Evolutionary conservation across 2,329 filamentous ascomycete genomes (phyloP).

Genomic region (Phaeophleospora eucalypticola): DNA sequence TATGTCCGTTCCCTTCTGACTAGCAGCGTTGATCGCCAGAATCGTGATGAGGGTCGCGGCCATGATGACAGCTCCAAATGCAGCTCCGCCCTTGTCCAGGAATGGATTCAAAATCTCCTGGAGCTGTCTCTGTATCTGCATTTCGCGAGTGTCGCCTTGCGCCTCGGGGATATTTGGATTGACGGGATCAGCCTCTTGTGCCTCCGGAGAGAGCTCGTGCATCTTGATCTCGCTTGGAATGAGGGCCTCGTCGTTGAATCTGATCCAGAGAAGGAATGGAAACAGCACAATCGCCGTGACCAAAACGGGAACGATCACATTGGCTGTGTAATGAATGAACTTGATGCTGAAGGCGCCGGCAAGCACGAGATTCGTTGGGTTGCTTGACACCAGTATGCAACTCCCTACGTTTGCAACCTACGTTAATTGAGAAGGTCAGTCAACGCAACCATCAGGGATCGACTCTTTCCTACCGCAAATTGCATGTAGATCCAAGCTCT

Average conservation of each 20-base stretch:
- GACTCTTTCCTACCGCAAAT: constrained; percentile 64
- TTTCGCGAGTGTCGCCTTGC: constrained; percentile 40
- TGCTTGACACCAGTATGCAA: constrained; percentile 71
- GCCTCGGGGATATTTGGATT: constrained; percentile 69
- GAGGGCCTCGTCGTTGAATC: constrained; percentile 61
- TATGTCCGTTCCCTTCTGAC: constrained; percentile 45
- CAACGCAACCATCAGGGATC: no score
- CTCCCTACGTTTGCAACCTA: constrained; percentile 73
- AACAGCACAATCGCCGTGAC: constrained; percentile 64
- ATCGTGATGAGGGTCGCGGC: constrained; percentile 62
- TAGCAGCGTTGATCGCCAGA: constrained; percentile 61
- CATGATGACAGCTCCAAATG: constrained; percentile 64
- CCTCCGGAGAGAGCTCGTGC: constrained; percentile 61
- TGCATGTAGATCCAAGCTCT: constrained; percentile 70
- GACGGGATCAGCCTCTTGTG: constrained; percentile 53
- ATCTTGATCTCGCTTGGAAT: constrained; percentile 65
- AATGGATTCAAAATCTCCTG: constrained; percentile 75
- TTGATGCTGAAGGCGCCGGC: constrained; percentile 68
- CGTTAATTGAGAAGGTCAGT: no score
- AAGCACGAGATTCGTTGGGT: constrained; percentile 71
- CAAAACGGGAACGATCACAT: constrained; percentile 69
- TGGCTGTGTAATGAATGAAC: constrained; percentile 71
- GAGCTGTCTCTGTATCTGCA: constrained; percentile 53
- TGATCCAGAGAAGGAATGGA: constrained; percentile 64
- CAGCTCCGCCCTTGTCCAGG: constrained; percentile 62